A percentile compares a stretch with the other conserved stretches of the same genome.
These are phyloP conservation scores for Sporobolomyces roseus DNA, from an alignment of 768 basidiomycete genomes.

Conservation along the genomic window DNA sequence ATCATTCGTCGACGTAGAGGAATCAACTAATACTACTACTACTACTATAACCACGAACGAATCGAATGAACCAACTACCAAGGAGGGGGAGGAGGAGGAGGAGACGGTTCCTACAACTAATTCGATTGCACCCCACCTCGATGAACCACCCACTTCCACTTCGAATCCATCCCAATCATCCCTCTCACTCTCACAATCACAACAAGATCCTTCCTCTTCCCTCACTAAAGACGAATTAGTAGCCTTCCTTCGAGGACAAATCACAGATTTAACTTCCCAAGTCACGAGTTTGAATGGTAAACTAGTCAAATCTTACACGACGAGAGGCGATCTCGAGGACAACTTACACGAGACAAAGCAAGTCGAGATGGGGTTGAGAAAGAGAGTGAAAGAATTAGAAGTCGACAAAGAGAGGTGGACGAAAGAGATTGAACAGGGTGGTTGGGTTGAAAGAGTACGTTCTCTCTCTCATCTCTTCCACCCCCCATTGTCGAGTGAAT, in stretches of 20 bases:
- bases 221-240: constrained; percentile 55
- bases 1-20: constrained; percentile 13
- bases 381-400: constrained; percentile 74
- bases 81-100: neutral
- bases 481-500: neutral
- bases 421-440: constrained; percentile 80
- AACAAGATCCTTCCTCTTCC: neutral
- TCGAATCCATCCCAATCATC: neutral
- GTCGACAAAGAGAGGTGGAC: constrained; percentile 80
- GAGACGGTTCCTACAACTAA: no score
- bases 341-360: constrained; percentile 67
- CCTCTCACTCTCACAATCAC: constrained; percentile 14
- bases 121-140: neutral
- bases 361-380: constrained; percentile 59
- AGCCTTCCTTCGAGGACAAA: constrained; percentile 69
- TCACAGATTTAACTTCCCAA: constrained; percentile 82
- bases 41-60: neutral
- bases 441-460: constrained; percentile 76
- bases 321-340: constrained; percentile 89
- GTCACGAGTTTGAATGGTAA: constrained; percentile 86
- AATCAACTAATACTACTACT: neutral
- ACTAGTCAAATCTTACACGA: constrained; percentile 85
- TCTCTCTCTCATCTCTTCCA: neutral
- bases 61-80: neutral
- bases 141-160: neutral